These are phyloP conservation scores for Protomyces arabidopsidicola DNA, from an alignment of 1,139 yeast species.

Conservation along the genomic window DNA sequence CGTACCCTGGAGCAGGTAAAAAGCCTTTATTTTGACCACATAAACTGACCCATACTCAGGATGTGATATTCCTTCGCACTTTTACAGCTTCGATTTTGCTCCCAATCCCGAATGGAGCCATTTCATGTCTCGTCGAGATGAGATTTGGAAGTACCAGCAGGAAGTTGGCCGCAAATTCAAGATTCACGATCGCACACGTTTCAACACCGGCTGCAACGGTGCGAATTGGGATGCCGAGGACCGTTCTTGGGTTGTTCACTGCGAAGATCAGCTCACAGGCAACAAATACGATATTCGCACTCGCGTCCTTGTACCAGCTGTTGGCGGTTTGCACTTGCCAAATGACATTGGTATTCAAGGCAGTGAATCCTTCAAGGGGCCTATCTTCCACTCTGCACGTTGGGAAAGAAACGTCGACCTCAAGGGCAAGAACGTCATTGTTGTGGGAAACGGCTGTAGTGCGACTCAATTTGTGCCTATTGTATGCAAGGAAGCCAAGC, in stretches of 20 bases:
- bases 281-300: slow-evolving; percentile 28
- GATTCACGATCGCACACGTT: slow-evolving; percentile 32
- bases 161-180: slow-evolving; percentile 35
- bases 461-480: slow-evolving; percentile 37
- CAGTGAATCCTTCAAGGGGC: slow-evolving; percentile 36
- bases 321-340: slow-evolving; percentile 35
- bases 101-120: slow-evolving; percentile 37
- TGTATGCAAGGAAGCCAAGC: slow-evolving; percentile 19
- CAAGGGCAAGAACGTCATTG: slow-evolving; percentile 36
- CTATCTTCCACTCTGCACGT: slow-evolving; percentile 35
- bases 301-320: slow-evolving; percentile 32
- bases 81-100: slow-evolving; percentile 36
- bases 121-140: slow-evolving; percentile 35
- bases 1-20: slow-evolving; percentile 11
- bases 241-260: slow-evolving; percentile 34
- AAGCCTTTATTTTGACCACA: too few relatives aligned
- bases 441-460: slow-evolving; percentile 38
- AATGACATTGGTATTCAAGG: slow-evolving; percentile 35
- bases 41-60: not conserved
- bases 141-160: slow-evolving; percentile 35
- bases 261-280: slow-evolving; percentile 29
- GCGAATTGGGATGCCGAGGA: slow-evolving; percentile 34
- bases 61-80: slow-evolving; percentile 32
- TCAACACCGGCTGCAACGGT: slow-evolving; percentile 31
- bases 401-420: slow-evolving; percentile 35